These are phyloP conservation scores for Macaranga tanarius DNA, from an alignment of 441 rosid genomes.

Conservation along the genomic window DNA sequence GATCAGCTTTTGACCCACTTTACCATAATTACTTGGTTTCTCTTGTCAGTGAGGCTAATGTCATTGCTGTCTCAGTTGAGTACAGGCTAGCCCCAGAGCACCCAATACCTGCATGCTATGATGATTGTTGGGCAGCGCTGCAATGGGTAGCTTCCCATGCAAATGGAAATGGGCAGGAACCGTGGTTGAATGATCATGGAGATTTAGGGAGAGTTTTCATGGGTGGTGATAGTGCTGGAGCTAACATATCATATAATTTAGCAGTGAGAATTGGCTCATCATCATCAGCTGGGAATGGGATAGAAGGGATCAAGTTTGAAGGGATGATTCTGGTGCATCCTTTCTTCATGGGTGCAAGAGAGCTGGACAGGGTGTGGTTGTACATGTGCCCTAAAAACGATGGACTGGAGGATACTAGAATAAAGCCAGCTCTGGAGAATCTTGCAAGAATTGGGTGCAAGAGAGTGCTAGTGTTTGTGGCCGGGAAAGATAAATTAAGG, in stretches of 20 bases:
- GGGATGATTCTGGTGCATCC: constrained; percentile 30
- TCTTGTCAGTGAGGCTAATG: no score
- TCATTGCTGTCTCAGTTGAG: no score
- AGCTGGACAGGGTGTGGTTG: constrained; percentile 31
- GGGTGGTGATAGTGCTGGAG: constrained; percentile 1
- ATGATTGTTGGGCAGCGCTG: constrained; percentile 32
- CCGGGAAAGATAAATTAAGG: no score
- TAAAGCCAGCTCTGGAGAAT: constrained; percentile 29
- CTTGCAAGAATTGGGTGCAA: neutral
- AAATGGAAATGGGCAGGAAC: constrained; percentile 22
- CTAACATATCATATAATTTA: constrained; percentile 25
- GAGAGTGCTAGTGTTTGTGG: no score
- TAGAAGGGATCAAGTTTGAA: constrained; percentile 5
- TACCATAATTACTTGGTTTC: neutral
- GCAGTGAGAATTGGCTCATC: constrained; percentile 18
- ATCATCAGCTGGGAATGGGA: constrained; percentile 1
- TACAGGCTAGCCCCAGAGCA: neutral
- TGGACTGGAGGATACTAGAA: constrained; percentile 29
- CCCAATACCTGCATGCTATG: constrained; percentile 29
- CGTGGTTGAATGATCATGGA: constrained; percentile 27
- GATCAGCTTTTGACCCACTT: constrained; percentile 24
- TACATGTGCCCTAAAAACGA: constrained; percentile 26
- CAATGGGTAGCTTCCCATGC: constrained; percentile 29
- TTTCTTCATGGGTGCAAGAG: constrained; percentile 28
- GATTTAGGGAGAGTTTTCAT: constrained; percentile 28